Percentiles rank a stretch among this genome's conserved stretches.
Evolutionary conservation across 768 basidiomycete species (phyloP).

Genomic region (Erythrobasidium yunnanense): DNA sequence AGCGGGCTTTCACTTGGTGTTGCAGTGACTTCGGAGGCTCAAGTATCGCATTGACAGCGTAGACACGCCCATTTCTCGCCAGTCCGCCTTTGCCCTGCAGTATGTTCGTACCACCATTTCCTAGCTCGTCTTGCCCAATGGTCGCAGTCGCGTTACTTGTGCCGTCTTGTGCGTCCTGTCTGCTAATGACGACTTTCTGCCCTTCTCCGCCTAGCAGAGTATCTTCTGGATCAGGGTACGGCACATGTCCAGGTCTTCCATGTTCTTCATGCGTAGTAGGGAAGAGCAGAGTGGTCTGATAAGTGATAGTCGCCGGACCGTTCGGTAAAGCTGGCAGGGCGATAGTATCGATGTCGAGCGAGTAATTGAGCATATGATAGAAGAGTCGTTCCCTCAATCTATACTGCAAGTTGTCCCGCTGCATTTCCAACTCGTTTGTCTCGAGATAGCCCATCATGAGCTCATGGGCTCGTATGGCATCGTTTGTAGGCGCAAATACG

Average conservation of each 20-base stretch:
- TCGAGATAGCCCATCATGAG: constrained; percentile 18
- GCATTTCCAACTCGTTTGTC: not conserved
- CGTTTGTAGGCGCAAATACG: constrained; percentile 89
- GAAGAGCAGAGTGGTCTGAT: constrained; percentile 40
- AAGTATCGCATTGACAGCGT: constrained; percentile 65
- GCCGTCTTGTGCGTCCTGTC: constrained; percentile 35
- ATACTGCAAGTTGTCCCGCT: constrained; percentile 67
- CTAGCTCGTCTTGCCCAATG: constrained; percentile 55
- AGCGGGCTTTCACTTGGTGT: not conserved
- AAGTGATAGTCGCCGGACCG: constrained; percentile 30
- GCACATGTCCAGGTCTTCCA: constrained; percentile 21
- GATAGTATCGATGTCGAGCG: constrained; percentile 46
- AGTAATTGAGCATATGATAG: constrained; percentile 83
- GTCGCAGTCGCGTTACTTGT: constrained; percentile 20
- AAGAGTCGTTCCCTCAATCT: constrained; percentile 79
- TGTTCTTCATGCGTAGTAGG: constrained; percentile 34
- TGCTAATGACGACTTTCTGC: constrained; percentile 59
- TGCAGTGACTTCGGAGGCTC: constrained; percentile 50
- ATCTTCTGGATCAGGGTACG: constrained; percentile 53
- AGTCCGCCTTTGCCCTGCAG: constrained; percentile 38
- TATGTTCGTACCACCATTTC: constrained; percentile 5
- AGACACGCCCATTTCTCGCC: constrained; percentile 64
- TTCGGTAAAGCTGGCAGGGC: not conserved
- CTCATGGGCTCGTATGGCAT: constrained; percentile 47
- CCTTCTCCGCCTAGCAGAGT: constrained; percentile 66